Evolutionary conservation across 805 yeast species (phyloP).

Genomic region (Wickerhamiella vanderwaltii): DNA sequence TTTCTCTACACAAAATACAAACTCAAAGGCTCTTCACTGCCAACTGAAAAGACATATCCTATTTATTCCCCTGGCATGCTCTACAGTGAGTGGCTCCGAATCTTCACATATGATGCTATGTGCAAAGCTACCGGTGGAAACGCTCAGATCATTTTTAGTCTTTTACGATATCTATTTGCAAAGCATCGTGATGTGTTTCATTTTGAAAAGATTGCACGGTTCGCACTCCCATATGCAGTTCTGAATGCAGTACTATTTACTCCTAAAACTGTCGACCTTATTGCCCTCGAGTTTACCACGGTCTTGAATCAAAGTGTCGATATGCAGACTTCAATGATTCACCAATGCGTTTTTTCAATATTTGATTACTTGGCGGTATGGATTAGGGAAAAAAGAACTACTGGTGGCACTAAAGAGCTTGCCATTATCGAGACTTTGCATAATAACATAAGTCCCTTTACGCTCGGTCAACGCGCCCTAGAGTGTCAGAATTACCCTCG

Average conservation of each 20-base stretch:
- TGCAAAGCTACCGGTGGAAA: slow-evolving; percentile 29
- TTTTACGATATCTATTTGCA: slow-evolving; percentile 47
- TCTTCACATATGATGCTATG: slow-evolving; percentile 54
- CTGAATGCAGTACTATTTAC: slow-evolving; percentile 47
- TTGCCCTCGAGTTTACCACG: slow-evolving; percentile 46
- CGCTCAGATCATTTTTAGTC: slow-evolving; percentile 40
- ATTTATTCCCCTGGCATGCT: slow-evolving; percentile 34
- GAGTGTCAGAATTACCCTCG: slow-evolving; percentile 80
- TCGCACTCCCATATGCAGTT: slow-evolving; percentile 65
- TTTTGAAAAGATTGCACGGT: slow-evolving; percentile 42
- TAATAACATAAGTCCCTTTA: slow-evolving; percentile 42
- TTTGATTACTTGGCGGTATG: slow-evolving; percentile 78
- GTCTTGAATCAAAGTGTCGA: slow-evolving; percentile 43
- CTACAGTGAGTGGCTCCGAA: slow-evolving; percentile 59
- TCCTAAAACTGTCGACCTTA: slow-evolving; percentile 32
- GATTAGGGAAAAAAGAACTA: slow-evolving; percentile 28
- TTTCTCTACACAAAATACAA: slow-evolving; percentile 58
- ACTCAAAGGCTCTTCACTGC: slow-evolving; percentile 31
- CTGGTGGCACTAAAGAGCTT: slow-evolving; percentile 12
- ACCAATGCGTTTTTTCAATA: slow-evolving; percentile 61
- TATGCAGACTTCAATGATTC: slow-evolving; percentile 51
- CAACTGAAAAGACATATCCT: slow-evolving; percentile 38
- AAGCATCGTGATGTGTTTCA: slow-evolving; percentile 45
- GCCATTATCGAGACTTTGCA: slow-evolving; percentile 14
- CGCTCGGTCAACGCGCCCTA: slow-evolving; percentile 66